Base-by-base conservation (phyloP, 768 basidiomycete species). In the Coprinopsis cinerea region DNA sequence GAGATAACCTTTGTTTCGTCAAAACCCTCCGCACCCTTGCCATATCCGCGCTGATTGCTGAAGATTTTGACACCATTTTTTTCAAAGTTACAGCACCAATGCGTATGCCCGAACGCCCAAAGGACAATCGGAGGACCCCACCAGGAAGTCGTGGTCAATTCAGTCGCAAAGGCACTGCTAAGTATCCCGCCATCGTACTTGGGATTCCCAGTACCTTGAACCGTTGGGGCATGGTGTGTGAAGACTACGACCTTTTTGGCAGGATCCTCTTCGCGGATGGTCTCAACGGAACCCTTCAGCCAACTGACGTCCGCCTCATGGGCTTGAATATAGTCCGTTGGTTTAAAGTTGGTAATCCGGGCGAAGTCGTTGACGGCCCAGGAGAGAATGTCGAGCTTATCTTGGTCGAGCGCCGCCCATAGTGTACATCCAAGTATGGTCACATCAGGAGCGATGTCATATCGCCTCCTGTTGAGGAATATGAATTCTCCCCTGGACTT, bases 91-190 rank as follows among this genome's bases (percentile, higher is more conserved):
- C 68, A 71, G 18, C 48, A 56, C 63, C 61, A 70, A 46, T 73
- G 72, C 17, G 72, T 73, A 47, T 72, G 71, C 3, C 72, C 71
- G 49, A 67, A 74, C 25, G 64, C 63, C 72, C 72, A 74, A 15
- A 66, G 15, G 39, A 48, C 56, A 18, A 73, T 53, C 24, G 53
- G 61, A 7, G 42, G 40, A 34, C 57, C 53, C 64, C 70, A 68
- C 49, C 59, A 63, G 28, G 49, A 25, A 11, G 52, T 51, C 22
- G n/a, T 51, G 1, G 58, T 57, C 18, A 70, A 53, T 45, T 68
- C 68, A 2, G 64, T 69, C 18, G 62, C 59, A 43, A 66, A 70
- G 11, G 61, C 67, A 22, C 63, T 61, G 47, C 46, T 53, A 22
- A 47, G 60, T 10, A 58, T 53, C n/a, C 61, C 53, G 25, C 54